A percentile compares a stretch with the other conserved stretches of the same genome.
phyloP scores from a whole-genome alignment of 495 filamentous ascomycete species.

The Wilcoxina mikolae region DNA sequence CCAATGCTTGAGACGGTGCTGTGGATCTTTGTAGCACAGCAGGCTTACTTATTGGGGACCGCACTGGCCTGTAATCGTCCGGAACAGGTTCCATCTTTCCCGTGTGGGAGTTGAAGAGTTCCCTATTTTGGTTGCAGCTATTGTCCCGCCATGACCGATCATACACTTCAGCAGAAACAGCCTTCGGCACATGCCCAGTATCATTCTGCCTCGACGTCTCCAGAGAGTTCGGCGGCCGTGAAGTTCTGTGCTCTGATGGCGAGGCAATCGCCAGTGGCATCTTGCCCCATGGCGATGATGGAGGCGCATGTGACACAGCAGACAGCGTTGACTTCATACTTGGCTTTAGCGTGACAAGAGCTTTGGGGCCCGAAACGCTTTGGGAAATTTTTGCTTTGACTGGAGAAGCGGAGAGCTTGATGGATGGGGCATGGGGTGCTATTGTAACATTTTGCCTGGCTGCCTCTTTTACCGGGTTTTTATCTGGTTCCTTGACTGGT shows the following conservation, averaged over 20 bases:
- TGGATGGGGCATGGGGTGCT: not conserved
- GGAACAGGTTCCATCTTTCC: slow-evolving; percentile 84
- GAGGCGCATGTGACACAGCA: slow-evolving; percentile 10
- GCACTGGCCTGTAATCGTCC: slow-evolving; percentile 49
- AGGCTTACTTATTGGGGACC: slow-evolving; percentile 54
- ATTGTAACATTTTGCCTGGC: not conserved
- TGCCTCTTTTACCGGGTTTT: not conserved
- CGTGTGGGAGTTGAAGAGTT: slow-evolving; percentile 87
- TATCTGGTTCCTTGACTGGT: not conserved
- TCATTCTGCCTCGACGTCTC: slow-evolving; percentile 3
- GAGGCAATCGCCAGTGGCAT: slow-evolving; percentile 16
- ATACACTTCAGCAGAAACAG: slow-evolving; percentile 91
- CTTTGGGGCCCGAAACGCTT: slow-evolving; percentile 15
- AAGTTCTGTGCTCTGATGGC: no score
- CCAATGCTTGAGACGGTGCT: slow-evolving; percentile 39
- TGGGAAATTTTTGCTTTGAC: not conserved
- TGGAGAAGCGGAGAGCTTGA: slow-evolving; percentile 9
- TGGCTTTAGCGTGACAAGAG: slow-evolving; percentile 21
- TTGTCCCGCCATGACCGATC: slow-evolving; percentile 69
- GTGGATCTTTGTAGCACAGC: slow-evolving; percentile 62
- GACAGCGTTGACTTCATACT: slow-evolving; percentile 14
- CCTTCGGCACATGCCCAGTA: slow-evolving; percentile 36
- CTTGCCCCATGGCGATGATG: slow-evolving; percentile 26
- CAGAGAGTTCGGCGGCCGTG: not conserved
- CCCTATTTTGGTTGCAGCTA: slow-evolving; percentile 43